Base-by-base conservation (phyloP, 225 moss, liverwort and hornwort species). In the Polytrichum commune region DNA sequence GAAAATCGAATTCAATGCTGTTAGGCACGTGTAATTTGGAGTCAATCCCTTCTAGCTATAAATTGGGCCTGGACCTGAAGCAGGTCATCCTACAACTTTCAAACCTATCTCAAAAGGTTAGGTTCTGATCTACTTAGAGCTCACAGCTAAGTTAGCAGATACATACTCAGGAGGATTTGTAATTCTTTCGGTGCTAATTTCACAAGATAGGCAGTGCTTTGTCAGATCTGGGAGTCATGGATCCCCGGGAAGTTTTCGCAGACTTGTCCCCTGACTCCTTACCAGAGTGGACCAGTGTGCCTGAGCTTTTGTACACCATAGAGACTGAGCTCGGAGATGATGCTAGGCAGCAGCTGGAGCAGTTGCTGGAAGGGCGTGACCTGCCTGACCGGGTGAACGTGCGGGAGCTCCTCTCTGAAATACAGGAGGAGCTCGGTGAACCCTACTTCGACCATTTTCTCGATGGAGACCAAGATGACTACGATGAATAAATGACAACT, bases 351-450 rank as follows among this genome's bases (percentile, higher is more conserved):
- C 69, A 75, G 60, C 54, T 86, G 16, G 80, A 80, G 75, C 72
- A 83, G 69, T 77, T 86, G 82, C 77, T 83, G 19, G 82, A 82
- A 9, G 82, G 77, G 0, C 69, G 80, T 26, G 82, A 82, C 54
- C 75, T 86, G 27, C 86, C 82, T 13, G 86, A 77, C 63, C 62
- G 62, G 54, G 79, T 83, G 63, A 86, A 80, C 69, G 86, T 80
- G 55, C 75, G 80, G 24, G 82, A 83, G 60, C 79, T 82, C 18
- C 75, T 79, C 0, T 63, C 54, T 6, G 80, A 83, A 23, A 86
- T 83, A 54, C 82, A 82, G 74, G 82, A 82, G 58, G 85, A 85
- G 62, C 85, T 85, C 3, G 82, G 79, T 26, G 85, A 79, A 62
- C 76, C 82, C 60, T 83, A 80, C 64, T 86, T 86, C 54, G 75